Percentiles rank a stretch among this genome's conserved stretches.
These are phyloP conservation scores for Oryza glaberrima DNA, from an alignment of 176 grass and related monocot genomes.

Conservation along the genomic window DNA sequence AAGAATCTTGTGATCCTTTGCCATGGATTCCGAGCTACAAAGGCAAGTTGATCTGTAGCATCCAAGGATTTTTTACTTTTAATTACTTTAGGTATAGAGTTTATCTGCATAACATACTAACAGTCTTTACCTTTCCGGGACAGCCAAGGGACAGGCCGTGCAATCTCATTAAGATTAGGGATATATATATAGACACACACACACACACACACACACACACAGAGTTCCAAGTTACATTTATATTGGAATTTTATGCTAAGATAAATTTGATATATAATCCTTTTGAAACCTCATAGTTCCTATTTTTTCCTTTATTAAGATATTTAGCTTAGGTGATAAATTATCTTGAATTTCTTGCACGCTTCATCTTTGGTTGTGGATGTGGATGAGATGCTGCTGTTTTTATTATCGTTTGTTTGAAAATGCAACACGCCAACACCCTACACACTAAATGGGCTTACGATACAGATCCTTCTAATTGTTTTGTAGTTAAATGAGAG, in stretches of 20 bases:
- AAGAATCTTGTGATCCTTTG: slow-evolving; percentile 83
- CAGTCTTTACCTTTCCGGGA: no score
- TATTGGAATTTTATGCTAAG: not conserved
- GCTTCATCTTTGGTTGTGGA: not conserved
- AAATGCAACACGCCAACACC: not conserved
- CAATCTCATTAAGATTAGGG: no score
- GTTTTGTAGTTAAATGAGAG: not conserved
- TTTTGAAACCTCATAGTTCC: slow-evolving; percentile 7
- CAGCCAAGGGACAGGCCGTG: no score
- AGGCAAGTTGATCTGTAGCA: slow-evolving; percentile 51
- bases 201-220: no score
- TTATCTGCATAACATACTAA: not conserved
- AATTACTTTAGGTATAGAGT: not conserved
- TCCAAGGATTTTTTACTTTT: not conserved
- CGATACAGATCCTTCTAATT: not conserved
- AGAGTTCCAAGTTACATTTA: no score
- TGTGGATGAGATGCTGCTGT: not conserved
- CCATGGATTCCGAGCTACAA: slow-evolving; percentile 87
- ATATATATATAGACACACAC: no score
- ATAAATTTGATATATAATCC: not conserved
- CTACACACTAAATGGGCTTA: no score
- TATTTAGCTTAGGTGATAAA: not conserved
- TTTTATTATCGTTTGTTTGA: not conserved
- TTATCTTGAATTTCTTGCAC: not conserved
- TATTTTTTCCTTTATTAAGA: slow-evolving; percentile 1